These are phyloP conservation scores for Phytomonas serpens DNA, from an alignment of 208 protist genomes.

Conservation along the genomic window DNA sequence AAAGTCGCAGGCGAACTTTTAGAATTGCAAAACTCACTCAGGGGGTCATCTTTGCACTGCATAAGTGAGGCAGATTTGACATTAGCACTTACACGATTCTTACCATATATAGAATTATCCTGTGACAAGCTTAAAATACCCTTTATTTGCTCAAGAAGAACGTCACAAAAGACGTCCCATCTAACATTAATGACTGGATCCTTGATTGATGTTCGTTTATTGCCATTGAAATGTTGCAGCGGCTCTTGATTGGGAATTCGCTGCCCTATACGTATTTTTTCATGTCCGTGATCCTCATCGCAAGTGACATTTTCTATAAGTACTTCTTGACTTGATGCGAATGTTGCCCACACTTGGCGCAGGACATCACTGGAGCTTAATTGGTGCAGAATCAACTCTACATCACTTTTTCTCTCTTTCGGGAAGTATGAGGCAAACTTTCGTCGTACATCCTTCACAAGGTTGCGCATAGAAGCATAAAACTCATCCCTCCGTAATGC, in stretches of 20 bases:
- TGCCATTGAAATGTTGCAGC: neutral
- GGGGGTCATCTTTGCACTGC: neutral
- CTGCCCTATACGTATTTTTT: neutral
- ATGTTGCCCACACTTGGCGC: slow-evolving; percentile 1
- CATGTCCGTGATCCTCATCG: neutral
- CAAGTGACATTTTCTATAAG: neutral
- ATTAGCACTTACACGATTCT: neutral
- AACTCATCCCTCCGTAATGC: neutral
- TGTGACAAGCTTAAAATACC: neutral
- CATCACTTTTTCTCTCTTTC: neutral
- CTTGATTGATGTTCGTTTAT: neutral
- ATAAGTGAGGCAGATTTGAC: neutral
- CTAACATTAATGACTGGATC: neutral
- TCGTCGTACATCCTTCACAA: neutral
- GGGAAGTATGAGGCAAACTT: neutral
- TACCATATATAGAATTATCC: neutral
- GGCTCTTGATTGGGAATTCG: neutral
- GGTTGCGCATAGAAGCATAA: neutral
- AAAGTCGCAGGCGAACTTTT: neutral
- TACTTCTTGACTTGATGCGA: neutral
- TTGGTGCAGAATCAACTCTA: neutral
- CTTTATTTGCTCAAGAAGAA: neutral
- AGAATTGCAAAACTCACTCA: neutral
- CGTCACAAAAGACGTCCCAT: neutral
- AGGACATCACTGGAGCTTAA: neutral